A percentile compares a stretch with the other conserved stretches of the same genome.
phyloP scores from a whole-genome alignment of 1,139 yeast genomes.

The Arxiozyma heterogenica region DNA sequence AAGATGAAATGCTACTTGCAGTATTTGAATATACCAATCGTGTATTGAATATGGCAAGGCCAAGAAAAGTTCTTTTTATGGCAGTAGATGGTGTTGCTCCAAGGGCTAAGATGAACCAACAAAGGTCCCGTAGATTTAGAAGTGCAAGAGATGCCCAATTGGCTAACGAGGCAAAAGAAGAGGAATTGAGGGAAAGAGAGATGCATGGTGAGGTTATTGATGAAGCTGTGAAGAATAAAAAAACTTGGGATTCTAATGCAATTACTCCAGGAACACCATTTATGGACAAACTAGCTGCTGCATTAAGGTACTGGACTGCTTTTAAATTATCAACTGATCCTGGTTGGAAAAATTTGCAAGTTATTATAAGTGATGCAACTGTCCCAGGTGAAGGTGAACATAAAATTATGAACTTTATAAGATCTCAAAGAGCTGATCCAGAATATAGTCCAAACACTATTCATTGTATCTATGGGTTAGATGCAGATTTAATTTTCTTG shows the following conservation, averaged over 20 bases:
- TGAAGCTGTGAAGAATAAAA: slow-evolving; percentile 42
- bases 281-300: slow-evolving; percentile 80
- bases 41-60: slow-evolving; percentile 87
- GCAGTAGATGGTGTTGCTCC: slow-evolving; percentile 99
- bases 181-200: slow-evolving; percentile 41
- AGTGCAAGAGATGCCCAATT: slow-evolving; percentile 88
- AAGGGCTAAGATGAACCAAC: slow-evolving; percentile 97
- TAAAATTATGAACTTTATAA: slow-evolving; percentile 88
- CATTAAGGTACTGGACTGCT: slow-evolving; percentile 82
- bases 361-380: slow-evolving; percentile 86
- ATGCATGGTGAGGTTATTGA: slow-evolving; percentile 58
- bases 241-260: slow-evolving; percentile 83
- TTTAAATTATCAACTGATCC: slow-evolving; percentile 80
- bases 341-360: slow-evolving; percentile 80
- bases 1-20: slow-evolving; percentile 89
- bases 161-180: slow-evolving; percentile 52
- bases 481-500: slow-evolving; percentile 94
- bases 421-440: slow-evolving; percentile 77
- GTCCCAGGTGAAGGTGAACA: slow-evolving; percentile 99
- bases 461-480: slow-evolving; percentile 93
- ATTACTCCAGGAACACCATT: slow-evolving; percentile 98
- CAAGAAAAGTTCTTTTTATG: slow-evolving; percentile 81
- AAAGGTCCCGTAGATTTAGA: slow-evolving; percentile 87
- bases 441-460: slow-evolving; percentile 81
- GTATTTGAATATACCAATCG: slow-evolving; percentile 84